Conservation (phyloP, 208 protist species). For the Trichomonas tenax region DNA sequence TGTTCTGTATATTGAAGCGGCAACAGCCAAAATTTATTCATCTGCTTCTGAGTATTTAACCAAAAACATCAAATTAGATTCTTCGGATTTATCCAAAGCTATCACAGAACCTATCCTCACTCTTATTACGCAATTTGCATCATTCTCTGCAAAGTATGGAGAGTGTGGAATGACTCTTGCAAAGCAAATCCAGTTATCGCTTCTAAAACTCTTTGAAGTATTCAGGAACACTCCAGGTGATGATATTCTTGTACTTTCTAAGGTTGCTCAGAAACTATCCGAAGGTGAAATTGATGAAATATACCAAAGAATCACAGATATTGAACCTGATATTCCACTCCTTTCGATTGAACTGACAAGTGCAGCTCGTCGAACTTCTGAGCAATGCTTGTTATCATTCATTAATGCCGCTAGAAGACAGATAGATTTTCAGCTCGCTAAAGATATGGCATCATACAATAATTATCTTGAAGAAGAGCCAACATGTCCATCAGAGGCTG, state of each 20-base stretch:
- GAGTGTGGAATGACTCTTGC: not conserved
- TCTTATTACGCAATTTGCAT: not conserved
- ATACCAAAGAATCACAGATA: not conserved
- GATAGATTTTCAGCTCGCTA: not conserved
- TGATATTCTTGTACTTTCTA: not conserved
- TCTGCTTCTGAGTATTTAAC: not conserved
- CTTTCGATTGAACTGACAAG: not conserved
- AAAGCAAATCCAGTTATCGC: not conserved
- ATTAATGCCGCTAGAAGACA: not conserved
- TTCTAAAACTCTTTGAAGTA: not conserved
- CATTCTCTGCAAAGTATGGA: not conserved
- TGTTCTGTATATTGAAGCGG: not conserved
- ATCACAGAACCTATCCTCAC: not conserved
- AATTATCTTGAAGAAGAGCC: not conserved
- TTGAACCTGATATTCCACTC: not conserved
- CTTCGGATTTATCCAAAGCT: not conserved
- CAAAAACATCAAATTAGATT: not conserved
- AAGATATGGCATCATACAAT: not conserved
- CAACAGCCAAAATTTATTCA: not conserved
- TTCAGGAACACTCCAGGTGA: not conserved
- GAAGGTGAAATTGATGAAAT: not conserved
- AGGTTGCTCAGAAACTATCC: not conserved
- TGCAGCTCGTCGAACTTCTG: not conserved
- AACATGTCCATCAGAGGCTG: not conserved
- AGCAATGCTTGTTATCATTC: not conserved